A percentile compares a stretch with the other conserved stretches of the same genome.
phyloP scores from a whole-genome alignment of 495 filamentous ascomycete genomes.

The Neurospora tetraspora region DNA sequence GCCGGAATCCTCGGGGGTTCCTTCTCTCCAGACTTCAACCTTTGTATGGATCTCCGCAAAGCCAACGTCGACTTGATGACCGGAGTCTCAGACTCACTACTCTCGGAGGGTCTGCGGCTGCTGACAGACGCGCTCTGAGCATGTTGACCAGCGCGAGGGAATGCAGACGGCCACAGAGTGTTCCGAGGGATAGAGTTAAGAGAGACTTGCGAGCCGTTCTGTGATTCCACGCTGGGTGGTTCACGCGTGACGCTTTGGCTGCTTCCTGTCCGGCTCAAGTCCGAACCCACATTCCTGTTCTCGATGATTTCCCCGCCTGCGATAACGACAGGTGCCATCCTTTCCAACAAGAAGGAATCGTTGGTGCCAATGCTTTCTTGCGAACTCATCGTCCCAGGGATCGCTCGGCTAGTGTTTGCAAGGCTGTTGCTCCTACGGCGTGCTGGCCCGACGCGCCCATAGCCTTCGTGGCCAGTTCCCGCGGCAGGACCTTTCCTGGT shows the following conservation, averaged over 20 bases:
- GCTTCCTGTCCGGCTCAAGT: constrained; percentile 52
- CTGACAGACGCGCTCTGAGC: constrained; percentile 13
- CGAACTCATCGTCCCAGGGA: constrained; percentile 38
- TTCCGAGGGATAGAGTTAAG: constrained; percentile 28
- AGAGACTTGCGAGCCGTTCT: constrained; percentile 30
- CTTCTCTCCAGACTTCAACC: constrained; percentile 30
- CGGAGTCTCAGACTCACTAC: constrained; percentile 38
- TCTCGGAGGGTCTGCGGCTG: constrained; percentile 37
- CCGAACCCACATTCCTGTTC: constrained; percentile 43
- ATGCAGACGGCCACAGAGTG: constrained; percentile 42
- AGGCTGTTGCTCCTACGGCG: constrained; percentile 51
- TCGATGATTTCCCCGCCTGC: constrained; percentile 59
- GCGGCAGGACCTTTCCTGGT: constrained; percentile 74
- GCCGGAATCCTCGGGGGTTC: constrained; percentile 31
- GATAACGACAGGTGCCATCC: constrained; percentile 82
- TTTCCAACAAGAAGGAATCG: constrained; percentile 52
- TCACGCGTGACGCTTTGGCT: constrained; percentile 44
- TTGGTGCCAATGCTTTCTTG: constrained; percentile 37
- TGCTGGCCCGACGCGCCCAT: constrained; percentile 57
- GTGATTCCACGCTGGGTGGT: constrained; percentile 43
- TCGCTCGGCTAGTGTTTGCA: constrained; percentile 31
- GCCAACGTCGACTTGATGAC: constrained; percentile 37
- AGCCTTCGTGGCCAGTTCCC: constrained; percentile 94
- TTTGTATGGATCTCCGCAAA: constrained; percentile 41
- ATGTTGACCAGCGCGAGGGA: constrained; percentile 23